Evolutionary conservation across 495 filamentous ascomycete genomes (phyloP).

Genomic region (Bacidia rubella): DNA sequence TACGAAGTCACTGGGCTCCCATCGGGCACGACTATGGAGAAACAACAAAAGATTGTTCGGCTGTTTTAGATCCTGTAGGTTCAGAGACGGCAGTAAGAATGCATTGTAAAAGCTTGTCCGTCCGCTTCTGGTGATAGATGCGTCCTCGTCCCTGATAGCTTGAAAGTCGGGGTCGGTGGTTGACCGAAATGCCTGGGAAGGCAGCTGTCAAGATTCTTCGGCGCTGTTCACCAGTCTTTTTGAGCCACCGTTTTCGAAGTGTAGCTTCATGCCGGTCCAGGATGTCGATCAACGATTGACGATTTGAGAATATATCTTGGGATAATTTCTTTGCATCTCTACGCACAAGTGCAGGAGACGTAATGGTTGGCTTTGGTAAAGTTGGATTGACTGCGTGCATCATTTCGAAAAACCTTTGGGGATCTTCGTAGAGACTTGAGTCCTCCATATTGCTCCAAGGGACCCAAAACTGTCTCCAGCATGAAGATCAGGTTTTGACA

Average conservation of each 20-base stretch:
- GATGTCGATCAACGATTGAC: conserved; percentile 19
- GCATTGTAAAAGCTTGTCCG: conserved; percentile 18
- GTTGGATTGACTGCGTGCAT: neutral
- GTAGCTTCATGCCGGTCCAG: conserved; percentile 32
- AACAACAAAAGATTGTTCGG: conserved; percentile 32
- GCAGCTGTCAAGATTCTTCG: conserved; percentile 27
- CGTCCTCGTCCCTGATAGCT: conserved; percentile 23
- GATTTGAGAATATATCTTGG: conserved; percentile 18
- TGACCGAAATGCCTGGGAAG: conserved; percentile 35
- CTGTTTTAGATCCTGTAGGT: conserved; percentile 39
- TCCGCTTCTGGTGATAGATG: conserved; percentile 10
- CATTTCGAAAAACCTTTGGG: neutral
- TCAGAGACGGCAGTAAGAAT: conserved; percentile 42
- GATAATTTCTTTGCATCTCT: conserved; percentile 5
- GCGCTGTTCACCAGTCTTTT: conserved; percentile 31
- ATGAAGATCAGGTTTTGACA: no score
- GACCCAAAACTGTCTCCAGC: neutral
- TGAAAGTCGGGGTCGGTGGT: conserved; percentile 39
- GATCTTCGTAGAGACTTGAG: neutral
- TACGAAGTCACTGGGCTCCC: conserved; percentile 31
- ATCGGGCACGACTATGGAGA: conserved; percentile 33
- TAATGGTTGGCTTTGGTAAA: conserved; percentile 13
- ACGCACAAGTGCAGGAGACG: conserved; percentile 2
- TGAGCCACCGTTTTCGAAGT: conserved; percentile 36
- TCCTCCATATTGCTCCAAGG: neutral